Conservation (phyloP, 2,329 filamentous ascomycete genomes). For the Ceratocystis lukuohia region DNA sequence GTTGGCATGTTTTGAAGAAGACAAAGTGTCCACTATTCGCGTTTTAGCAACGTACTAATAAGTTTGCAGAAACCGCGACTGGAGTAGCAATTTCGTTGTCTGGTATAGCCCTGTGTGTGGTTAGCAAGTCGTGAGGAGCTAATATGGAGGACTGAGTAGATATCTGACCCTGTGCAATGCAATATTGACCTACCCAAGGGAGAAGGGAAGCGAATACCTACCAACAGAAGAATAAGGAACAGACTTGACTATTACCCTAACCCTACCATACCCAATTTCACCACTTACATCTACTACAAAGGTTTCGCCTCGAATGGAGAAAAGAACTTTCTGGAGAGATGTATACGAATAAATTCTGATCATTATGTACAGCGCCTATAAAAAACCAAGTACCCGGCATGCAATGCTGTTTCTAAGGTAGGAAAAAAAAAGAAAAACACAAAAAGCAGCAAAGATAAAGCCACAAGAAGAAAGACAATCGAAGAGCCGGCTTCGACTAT, state of each 20-base stretch:
- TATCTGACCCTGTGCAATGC: too few relatives aligned
- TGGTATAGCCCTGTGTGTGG: conserved; percentile 74
- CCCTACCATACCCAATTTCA: too few relatives aligned
- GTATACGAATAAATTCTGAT: not conserved
- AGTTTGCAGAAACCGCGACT: conserved; percentile 58
- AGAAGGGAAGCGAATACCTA: too few relatives aligned
- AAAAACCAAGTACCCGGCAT: not conserved
- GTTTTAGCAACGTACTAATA: not conserved
- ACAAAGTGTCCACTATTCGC: conserved; percentile 13
- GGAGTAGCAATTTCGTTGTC: conserved; percentile 67
- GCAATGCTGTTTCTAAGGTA: conserved; percentile 9
- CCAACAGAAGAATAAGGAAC: too few relatives aligned
- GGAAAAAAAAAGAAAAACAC: conserved; percentile 8
- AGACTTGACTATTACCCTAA: too few relatives aligned
- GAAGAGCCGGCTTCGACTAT: not conserved
- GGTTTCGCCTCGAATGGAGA: too few relatives aligned
- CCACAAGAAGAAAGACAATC: not conserved
- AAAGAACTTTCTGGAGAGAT: too few relatives aligned
- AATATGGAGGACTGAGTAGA: conserved; percentile 15
- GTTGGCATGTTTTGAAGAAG: not conserved
- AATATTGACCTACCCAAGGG: too few relatives aligned
- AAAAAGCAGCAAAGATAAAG: not conserved
- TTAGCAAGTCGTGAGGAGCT: conserved; percentile 39
- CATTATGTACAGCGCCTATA: not conserved
- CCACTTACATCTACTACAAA: too few relatives aligned